Percentiles rank a stretch among this genome's conserved stretches.
phyloP scores from a whole-genome alignment of 2,329 filamentous ascomycete genomes.

The Paradendryphiella salina region DNA sequence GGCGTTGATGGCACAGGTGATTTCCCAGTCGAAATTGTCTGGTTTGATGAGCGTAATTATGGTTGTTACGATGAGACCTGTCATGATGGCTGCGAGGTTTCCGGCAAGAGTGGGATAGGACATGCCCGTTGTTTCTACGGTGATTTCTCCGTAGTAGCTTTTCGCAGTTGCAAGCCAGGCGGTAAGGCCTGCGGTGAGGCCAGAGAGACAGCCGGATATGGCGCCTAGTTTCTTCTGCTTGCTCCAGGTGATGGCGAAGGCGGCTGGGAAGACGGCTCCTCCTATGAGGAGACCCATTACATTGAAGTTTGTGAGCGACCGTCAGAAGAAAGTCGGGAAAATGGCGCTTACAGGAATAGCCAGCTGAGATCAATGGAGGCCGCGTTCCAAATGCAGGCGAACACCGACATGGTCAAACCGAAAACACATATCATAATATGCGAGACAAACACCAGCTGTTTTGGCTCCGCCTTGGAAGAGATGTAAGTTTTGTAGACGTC shows the following conservation, averaged over 20 bases:
- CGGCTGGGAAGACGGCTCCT: slow-evolving; percentile 48
- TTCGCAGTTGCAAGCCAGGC: slow-evolving; percentile 47
- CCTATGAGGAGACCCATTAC: slow-evolving; percentile 51
- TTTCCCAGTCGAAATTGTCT: slow-evolving; percentile 47
- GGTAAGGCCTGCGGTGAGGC: slow-evolving; percentile 42
- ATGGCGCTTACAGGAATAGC: slow-evolving; percentile 40
- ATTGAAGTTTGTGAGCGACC: slow-evolving; percentile 20
- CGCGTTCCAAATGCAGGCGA: slow-evolving; percentile 45
- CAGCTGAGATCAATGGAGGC: slow-evolving; percentile 49
- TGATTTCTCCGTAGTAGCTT: slow-evolving; percentile 46
- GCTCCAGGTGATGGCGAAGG: slow-evolving; percentile 46
- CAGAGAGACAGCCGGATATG: slow-evolving; percentile 39
- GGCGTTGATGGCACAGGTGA: slow-evolving; percentile 46
- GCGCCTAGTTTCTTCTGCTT: slow-evolving; percentile 41
- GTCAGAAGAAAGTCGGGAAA: neutral
- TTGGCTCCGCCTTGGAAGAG: slow-evolving; percentile 42
- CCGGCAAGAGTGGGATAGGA: slow-evolving; percentile 49
- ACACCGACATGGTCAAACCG: slow-evolving; percentile 48
- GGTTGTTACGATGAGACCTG: slow-evolving; percentile 40
- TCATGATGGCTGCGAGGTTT: slow-evolving; percentile 43
- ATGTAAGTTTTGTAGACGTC: slow-evolving; percentile 53
- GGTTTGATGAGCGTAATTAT: slow-evolving; percentile 44
- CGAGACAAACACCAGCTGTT: slow-evolving; percentile 47
- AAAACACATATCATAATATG: slow-evolving; percentile 49
- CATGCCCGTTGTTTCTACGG: slow-evolving; percentile 46